phyloP scores from a whole-genome alignment of 2,329 filamentous ascomycete genomes.

The Diplodia mutila region DNA sequence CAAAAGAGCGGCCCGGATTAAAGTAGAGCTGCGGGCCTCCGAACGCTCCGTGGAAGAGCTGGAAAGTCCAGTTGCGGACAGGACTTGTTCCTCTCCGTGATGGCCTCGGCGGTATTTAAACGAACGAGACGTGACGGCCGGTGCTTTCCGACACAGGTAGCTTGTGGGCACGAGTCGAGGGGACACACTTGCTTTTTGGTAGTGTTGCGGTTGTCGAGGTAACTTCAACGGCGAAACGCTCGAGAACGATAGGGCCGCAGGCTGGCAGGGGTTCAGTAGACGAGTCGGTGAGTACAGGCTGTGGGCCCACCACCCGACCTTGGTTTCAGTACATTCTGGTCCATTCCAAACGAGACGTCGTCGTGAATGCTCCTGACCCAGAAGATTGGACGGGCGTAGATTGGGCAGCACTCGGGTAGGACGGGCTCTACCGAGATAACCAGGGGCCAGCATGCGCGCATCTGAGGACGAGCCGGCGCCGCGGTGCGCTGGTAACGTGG shows the following conservation, averaged over 20 bases:
- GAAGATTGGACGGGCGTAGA: conserved; percentile 2
- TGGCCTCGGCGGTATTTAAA: neutral
- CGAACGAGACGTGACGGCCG: neutral
- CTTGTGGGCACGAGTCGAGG: neutral
- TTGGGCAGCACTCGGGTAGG: conserved; percentile 16
- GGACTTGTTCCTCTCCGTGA: neutral
- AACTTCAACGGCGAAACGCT: neutral
- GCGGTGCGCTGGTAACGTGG: neutral
- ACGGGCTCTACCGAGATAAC: conserved; percentile 15
- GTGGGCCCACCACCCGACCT: neutral
- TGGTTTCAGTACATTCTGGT: neutral
- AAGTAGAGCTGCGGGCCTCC: neutral
- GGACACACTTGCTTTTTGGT: neutral
- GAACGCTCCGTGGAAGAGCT: conserved; percentile 6
- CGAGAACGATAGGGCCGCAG: neutral
- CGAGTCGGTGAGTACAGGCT: conserved; percentile 8
- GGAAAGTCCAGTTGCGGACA: neutral
- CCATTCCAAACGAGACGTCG: neutral
- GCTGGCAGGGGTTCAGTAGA: neutral
- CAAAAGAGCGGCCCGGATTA: neutral
- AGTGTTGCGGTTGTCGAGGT: neutral
- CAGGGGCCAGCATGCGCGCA: conserved; percentile 12
- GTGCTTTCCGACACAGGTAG: neutral
- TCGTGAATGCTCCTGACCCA: conserved; percentile 1
- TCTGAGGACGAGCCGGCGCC: neutral